phyloP scores from a whole-genome alignment of 345 rosid species.

The Brassica cretica region DNA sequence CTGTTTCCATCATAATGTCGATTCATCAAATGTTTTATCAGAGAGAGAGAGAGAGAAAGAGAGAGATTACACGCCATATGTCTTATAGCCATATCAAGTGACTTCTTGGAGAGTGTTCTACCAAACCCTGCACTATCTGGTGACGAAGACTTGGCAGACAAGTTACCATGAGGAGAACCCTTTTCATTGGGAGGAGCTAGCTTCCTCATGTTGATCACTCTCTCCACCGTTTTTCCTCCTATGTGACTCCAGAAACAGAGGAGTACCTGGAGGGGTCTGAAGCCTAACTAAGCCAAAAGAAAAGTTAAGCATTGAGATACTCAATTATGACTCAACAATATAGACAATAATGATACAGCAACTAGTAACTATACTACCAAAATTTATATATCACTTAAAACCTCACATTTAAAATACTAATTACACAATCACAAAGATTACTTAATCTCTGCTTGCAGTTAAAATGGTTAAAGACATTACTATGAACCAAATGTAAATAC shows the following conservation, averaged over 20 bases:
- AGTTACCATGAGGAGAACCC: constrained; percentile 69
- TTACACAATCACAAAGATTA: not conserved
- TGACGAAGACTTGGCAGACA: constrained; percentile 79
- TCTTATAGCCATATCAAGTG: constrained; percentile 62
- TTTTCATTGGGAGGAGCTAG: constrained; percentile 78
- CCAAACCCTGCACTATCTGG: constrained; percentile 94
- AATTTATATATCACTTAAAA: not conserved
- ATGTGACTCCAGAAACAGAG: constrained; percentile 92
- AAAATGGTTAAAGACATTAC: constrained; percentile 5
- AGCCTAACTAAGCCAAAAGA: constrained; percentile 59
- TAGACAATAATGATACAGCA: not conserved
- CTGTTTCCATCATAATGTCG: constrained; percentile 40
- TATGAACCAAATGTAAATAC: not conserved
- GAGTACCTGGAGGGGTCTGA: constrained; percentile 95
- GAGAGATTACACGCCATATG: constrained; percentile 75
- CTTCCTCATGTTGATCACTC: constrained; percentile 92
- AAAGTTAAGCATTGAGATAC: not conserved
- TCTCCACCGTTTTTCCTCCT: constrained; percentile 86
- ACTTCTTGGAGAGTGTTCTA: constrained; percentile 92
- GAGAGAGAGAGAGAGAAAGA: not conserved
- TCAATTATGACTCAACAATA: not conserved
- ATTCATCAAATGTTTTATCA: not conserved
- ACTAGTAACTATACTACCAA: not conserved
- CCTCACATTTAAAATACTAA: not conserved
- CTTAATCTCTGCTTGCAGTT: not conserved